Base-by-base conservation (phyloP, 2,329 filamentous ascomycete species). In the Aspergillus sp. region DNA sequence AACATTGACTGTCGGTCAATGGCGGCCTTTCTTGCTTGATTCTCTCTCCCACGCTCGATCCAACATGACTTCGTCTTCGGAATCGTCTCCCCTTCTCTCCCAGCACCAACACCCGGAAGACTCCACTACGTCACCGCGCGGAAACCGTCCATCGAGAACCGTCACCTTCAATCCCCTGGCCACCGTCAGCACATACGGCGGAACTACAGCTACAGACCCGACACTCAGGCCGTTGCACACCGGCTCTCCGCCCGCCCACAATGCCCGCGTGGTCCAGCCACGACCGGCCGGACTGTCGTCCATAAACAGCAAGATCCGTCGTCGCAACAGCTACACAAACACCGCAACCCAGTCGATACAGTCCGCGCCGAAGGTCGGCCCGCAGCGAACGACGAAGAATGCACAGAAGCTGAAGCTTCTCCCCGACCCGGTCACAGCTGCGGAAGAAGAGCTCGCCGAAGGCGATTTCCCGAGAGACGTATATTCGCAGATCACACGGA, bases 341-440 rank as follows among this genome's bases (percentile, higher is more conserved):
- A 56, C 64, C 2, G 53, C 58, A 24, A 55, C 61, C 22, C 58
- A 60, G 22, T 59, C 67, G 3, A 47, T 53, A 5, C 47, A 57
- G n/a, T 58, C 64, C 2, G 48, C 55, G 12, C 63, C 71, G 32
- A 95, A 96, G 63, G 86, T 95, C 37, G 91, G 91, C 2, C 89
- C 91, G 0, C 91, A 98, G 58, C 71, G 91, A 58, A 96, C 86
- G 35, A 93, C 88, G 15, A 93, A 94, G 61, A 95, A 84, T 43
- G 86, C 86, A 2, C 86, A 96, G 66, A 98, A 98, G 66, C 72
- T 98, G 40, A 98, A 98, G 65, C 73, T 98, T n/a, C 68, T 98
- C 11, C 91, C 91, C 1, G 91, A 91, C 52, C 86, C 88, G 0
- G 84, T 93, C 37, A 72, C 85, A 27, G 84, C 75, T 22, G 82